phyloP scores from a whole-genome alignment of 164 flowering plant genomes.

The Platanus orientalis region DNA sequence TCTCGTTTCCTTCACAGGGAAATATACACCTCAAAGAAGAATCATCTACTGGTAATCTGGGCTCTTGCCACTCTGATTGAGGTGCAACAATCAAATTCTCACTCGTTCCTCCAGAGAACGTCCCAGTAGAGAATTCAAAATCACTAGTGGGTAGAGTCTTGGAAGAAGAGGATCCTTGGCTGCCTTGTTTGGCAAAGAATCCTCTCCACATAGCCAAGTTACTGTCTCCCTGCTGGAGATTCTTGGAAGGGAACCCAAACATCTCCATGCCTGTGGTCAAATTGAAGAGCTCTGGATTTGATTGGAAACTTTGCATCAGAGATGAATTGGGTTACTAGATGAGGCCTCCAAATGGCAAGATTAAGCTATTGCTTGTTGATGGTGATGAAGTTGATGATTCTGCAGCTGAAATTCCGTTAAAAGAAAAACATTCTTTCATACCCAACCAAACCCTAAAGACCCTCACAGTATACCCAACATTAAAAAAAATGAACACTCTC shows the following conservation, averaged over 20 bases:
- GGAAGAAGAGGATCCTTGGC: constrained; percentile 33
- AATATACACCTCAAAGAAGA: constrained; percentile 42
- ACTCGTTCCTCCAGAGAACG: constrained; percentile 13
- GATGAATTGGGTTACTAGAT: constrained; percentile 33
- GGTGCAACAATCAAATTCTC: constrained; percentile 36
- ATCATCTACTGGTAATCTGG: too few species aligned
- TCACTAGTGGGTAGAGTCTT: constrained; percentile 12
- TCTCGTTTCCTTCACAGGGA: constrained; percentile 57
- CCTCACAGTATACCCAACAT: too few species aligned
- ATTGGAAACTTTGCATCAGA: constrained; percentile 39
- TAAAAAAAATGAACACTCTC: too few species aligned
- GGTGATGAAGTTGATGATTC: too few species aligned
- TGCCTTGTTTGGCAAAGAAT: constrained; percentile 22
- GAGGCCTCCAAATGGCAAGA: constrained; percentile 30
- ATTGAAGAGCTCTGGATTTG: constrained; percentile 31
- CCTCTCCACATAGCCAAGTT: constrained; percentile 34
- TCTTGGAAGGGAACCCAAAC: constrained; percentile 29
- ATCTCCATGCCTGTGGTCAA: constrained; percentile 44
- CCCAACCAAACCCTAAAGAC: neutral
- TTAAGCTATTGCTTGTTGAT: constrained; percentile 4
- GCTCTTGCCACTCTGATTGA: constrained; percentile 17
- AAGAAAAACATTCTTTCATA: neutral
- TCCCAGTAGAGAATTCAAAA: constrained; percentile 15
- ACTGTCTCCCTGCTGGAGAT: constrained; percentile 5
- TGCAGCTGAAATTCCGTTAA: neutral